Percentiles rank a stretch among this genome's conserved stretches.
These are phyloP conservation scores for Margaritispora aquatica DNA, from an alignment of 495 filamentous ascomycete genomes.

Conservation along the genomic window DNA sequence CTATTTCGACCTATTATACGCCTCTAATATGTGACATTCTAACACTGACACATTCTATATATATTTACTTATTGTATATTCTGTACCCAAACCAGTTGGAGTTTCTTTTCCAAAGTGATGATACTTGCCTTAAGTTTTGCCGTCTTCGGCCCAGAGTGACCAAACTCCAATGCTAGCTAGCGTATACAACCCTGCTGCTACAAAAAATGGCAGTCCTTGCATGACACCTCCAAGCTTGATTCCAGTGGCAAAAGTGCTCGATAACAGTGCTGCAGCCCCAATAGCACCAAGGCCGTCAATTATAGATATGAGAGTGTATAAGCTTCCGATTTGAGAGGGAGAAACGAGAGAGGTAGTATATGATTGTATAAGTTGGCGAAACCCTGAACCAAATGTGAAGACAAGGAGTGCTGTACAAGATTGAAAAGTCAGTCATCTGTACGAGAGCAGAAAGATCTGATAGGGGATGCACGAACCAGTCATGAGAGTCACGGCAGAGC, in stretches of 20 bases:
- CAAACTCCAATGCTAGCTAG: not conserved
- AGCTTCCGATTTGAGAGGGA: not conserved
- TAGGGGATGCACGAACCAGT: not conserved
- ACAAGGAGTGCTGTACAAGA: not conserved
- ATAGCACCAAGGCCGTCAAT: not conserved
- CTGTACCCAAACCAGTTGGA: too few species aligned
- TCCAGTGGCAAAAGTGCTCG: not conserved
- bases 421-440: not conserved
- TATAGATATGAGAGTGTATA: not conserved
- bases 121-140: not conserved
- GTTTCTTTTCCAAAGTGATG: not conserved
- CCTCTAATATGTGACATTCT: too few species aligned
- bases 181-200: not conserved
- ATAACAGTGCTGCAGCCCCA: not conserved
- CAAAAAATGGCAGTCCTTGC: not conserved
- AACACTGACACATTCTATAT: too few species aligned
- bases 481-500: not conserved
- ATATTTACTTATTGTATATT: too few species aligned
- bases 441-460: not conserved
- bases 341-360: not conserved
- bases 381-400: not conserved
- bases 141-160: not conserved
- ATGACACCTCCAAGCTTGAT: not conserved
- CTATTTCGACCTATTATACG: too few species aligned
- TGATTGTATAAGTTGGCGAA: not conserved